Base-by-base conservation (phyloP, 2,329 filamentous ascomycete species). In the Ophiocordyceps camponoti-leonardi region DNA sequence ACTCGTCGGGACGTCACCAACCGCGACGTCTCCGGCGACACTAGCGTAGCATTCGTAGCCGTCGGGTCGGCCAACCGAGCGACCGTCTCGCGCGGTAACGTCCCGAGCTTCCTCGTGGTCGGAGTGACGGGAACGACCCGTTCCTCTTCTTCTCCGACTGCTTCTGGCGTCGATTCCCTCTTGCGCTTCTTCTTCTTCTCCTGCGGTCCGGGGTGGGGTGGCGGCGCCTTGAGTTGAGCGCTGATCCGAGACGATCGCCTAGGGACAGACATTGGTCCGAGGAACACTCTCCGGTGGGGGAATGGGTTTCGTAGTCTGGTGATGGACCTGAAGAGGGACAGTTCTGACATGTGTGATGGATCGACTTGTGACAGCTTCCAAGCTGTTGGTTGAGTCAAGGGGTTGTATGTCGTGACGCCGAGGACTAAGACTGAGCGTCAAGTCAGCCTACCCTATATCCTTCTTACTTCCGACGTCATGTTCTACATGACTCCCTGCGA, bases 11-110 rank as follows among this genome's bases (percentile, higher is more conserved):
- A 68, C 12, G 71, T 67, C 22, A 83, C 64, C 8, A 85, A 57
- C 41, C 76, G 71, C 3, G 78, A 82, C 3, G 81, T 79, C 56
- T 79, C 73, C 2, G 83, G 81, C 0, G 83, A 85, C n/a, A 84
- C 62, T 11, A 88, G 67, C 1, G 76, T 71, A 1, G 81, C 83
- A 57, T 86, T 86, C 41, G 81, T 83, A 14, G 67, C 63, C 51
- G 73, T 72, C 0, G 81, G 77, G 50, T 79, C 69, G 14, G 78
- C 80, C 2, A 81, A 71, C 22, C 80, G 72, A 44, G 67, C 61
- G 33, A 72, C 62, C 2, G 62, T 61, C 14, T 60, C 58, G 20
- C 65, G 60, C 30, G 57, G 64, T 41, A 66, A 64, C 46, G 65
- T 70, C 41, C 56, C 58, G 14, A 54, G 56, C 28, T 22, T 40